phyloP scores from a whole-genome alignment of 139 green algal genomes.

The Axilococcus clingmanii region DNA sequence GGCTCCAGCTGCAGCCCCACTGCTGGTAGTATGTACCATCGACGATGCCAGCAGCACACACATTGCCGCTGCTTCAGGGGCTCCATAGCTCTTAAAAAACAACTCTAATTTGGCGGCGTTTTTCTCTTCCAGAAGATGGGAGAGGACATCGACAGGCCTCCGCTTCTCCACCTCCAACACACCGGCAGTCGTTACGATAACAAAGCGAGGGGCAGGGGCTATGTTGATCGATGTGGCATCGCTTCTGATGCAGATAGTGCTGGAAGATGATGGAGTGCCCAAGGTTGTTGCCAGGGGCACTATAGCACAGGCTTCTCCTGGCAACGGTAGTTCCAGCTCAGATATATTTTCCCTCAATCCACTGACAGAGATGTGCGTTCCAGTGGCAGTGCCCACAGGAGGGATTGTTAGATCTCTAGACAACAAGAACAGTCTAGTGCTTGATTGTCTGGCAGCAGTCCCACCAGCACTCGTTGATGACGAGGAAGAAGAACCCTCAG shows the following conservation, averaged over 20 bases:
- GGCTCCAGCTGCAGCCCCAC: constrained; percentile 21
- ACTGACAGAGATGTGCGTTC: constrained; percentile 14
- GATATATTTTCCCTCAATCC: constrained; percentile 62
- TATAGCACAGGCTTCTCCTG: constrained; percentile 38
- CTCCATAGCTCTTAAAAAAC: constrained; percentile 75
- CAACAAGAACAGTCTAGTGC: constrained; percentile 22
- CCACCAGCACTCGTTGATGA: no score
- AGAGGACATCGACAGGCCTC: constrained; percentile 56
- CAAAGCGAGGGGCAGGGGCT: constrained; percentile 47
- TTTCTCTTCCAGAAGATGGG: constrained; percentile 53
- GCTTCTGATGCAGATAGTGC: constrained; percentile 7
- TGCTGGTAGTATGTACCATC: constrained; percentile 2
- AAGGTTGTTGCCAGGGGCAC: not conserved
- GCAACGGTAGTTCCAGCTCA: constrained; percentile 51
- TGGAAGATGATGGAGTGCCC: not conserved
- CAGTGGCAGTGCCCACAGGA: constrained; percentile 35
- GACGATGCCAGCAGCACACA: constrained; percentile 66
- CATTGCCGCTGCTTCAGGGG: constrained; percentile 77
- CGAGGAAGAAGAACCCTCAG: no score
- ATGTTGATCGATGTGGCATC: constrained; percentile 66
- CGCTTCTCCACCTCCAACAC: constrained; percentile 64
- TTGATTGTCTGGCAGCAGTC: constrained; percentile 4
- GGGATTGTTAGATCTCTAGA: constrained; percentile 43
- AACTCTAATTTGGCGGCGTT: constrained; percentile 41
- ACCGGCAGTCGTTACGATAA: constrained; percentile 69